Evolutionary conservation across 768 basidiomycete species (phyloP), one percentile per base, ranked within the genome.

Genomic region (Lactifluus hygrophoroides): DNA sequence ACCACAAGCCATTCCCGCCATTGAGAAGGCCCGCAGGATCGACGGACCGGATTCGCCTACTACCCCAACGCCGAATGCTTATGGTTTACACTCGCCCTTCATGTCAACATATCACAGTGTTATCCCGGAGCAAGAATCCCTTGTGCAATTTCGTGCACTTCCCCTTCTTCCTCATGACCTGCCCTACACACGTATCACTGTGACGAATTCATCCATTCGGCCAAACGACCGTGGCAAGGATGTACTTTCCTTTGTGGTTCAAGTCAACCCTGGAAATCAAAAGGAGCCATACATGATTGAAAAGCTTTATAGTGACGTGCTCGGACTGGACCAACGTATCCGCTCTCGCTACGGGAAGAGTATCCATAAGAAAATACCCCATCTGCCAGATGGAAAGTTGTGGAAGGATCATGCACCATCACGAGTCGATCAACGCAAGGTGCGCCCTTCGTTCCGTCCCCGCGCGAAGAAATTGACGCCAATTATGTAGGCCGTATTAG

Each of bases 321-420:
- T 95, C n/a, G 83, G 80, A 49, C 75, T 99, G 40, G 96, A 99
- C 67, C 80, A 84, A 61, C 79, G 85, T 25, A 79, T 97, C 51
- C 82, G 90, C 54, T 66, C 69, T 21, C 61, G 64, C 23, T 66
- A 76, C 21, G 83, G 85, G 14, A 86, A 84, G 69, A 80, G 79
- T 50, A 75, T 88, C 19, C 80, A 77, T 43, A 94, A 93, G 76
- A 89, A 82, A 72, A 84, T 98, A 48, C 84, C 77, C 19, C 77
- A 72, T 54, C 71, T 99, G 57, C 96, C 96, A 1, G 96, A 99
- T 69, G 90, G 90, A 25, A 88, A 86, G 71, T 75, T 96, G 9
- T 97, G 95, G 90, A 94, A 84, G 71, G 96, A 98, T 73, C 93
- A 95, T 70, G 94, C 94, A 0, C 95, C 95, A 30, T 91, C 90